These are phyloP conservation scores for Phytophthora hibernalis DNA, from an alignment of 352 stramenopile species.

Conservation along the genomic window DNA sequence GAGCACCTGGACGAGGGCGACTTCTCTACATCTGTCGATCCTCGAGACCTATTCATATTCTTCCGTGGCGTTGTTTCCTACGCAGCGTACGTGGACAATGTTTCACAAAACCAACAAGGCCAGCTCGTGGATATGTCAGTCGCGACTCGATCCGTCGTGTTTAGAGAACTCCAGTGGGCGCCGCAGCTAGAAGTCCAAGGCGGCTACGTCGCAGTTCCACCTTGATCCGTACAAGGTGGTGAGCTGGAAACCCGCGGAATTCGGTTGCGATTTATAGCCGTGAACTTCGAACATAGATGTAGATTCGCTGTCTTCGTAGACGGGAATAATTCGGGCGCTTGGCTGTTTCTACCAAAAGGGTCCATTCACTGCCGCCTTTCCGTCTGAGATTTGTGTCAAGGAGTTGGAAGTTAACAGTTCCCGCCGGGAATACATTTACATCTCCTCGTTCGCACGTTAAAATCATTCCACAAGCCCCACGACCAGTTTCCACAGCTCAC, in stretches of 20 bases:
- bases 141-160: slow-evolving; percentile 1
- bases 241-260: background rate
- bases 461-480: no score
- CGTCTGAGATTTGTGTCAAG: background rate
- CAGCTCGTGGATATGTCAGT: slow-evolving; percentile 3
- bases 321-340: no score
- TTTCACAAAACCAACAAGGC: background rate
- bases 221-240: background rate
- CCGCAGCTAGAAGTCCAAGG: slow-evolving; percentile 7
- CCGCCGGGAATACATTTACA: background rate
- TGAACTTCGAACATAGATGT: no score
- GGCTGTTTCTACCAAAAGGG: background rate
- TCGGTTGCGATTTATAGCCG: background rate
- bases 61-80: slow-evolving; percentile 11
- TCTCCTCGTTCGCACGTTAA: no score
- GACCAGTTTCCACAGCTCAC: background rate
- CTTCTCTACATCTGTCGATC: background rate
- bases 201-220: slow-evolving; percentile 16
- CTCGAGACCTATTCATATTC: slow-evolving; percentile 11
- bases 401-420: background rate
- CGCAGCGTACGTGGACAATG: background rate
- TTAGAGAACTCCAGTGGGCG: slow-evolving; percentile 16
- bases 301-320: no score
- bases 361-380: background rate
- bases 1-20: slow-evolving; percentile 1